These are phyloP conservation scores for Rhodotorula mucilaginosa DNA, from an alignment of 1,284 basidiomycete genomes.

Conservation along the genomic window DNA sequence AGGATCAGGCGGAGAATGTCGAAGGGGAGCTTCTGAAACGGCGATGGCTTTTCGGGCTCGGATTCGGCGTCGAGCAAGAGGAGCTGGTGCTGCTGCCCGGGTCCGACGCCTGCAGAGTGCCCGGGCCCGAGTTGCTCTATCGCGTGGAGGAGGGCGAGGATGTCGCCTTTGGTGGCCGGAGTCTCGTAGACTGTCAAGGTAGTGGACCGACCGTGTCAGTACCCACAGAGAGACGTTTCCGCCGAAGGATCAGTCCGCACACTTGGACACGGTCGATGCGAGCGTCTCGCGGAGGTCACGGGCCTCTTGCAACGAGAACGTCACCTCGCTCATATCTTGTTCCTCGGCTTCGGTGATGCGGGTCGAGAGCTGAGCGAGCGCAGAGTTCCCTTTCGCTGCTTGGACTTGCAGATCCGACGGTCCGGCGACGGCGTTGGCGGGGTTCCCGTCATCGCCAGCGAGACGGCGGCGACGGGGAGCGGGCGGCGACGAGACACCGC, in stretches of 20 bases:
- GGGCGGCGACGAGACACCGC: no score
- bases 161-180: slow-evolving; percentile 6
- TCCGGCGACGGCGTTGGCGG: not conserved
- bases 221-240: not conserved
- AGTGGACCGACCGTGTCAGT: not conserved
- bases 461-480: no score
- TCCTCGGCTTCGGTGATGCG: not conserved
- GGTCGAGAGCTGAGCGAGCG: not conserved
- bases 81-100: not conserved
- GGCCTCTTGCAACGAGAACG: not conserved
- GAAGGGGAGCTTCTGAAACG: slow-evolving; percentile 7
- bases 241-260: not conserved
- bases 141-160: not conserved
- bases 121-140: not conserved
- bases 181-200: not conserved
- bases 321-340: not conserved
- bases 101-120: not conserved
- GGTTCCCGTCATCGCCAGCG: no score
- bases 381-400: not conserved
- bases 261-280: not conserved
- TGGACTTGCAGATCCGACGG: not conserved
- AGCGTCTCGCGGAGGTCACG: not conserved
- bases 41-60: not conserved
- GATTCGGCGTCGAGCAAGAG: no score
- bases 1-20: slow-evolving; percentile 27